Percentiles rank a stretch among this genome's conserved stretches.
Evolutionary conservation across 257 asterid genomes (phyloP).

Genomic region (Forsythia viridissima): DNA sequence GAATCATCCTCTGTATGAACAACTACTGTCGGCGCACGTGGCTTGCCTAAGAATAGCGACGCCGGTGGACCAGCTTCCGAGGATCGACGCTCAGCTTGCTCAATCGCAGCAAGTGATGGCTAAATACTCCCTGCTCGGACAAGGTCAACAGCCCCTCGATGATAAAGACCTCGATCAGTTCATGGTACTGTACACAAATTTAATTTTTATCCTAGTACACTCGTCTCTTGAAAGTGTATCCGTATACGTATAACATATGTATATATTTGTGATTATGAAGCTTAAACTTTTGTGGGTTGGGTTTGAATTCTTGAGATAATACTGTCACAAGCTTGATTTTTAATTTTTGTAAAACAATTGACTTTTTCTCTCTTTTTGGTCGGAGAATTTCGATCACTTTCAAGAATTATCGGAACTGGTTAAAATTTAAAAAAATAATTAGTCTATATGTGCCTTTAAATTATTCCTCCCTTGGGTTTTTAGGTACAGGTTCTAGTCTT

Average conservation of each 20-base stretch:
- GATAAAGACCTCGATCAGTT: conserved; percentile 92
- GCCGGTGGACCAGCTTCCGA: conserved; percentile 95
- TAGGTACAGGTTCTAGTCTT: too few relatives aligned
- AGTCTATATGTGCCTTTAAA: not conserved
- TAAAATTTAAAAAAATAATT: too few relatives aligned
- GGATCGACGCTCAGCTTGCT: conserved; percentile 94
- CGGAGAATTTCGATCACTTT: not conserved
- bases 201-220: not conserved
- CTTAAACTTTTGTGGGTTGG: not conserved
- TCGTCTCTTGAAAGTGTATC: not conserved
- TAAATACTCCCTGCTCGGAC: conserved; percentile 73
- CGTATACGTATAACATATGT: not conserved
- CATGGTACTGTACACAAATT: conserved; percentile 54
- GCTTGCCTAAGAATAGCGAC: conserved; percentile 92
- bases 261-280: not conserved
- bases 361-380: not conserved
- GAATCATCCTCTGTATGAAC: conserved; percentile 80
- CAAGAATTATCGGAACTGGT: not conserved
- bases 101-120: conserved; percentile 88
- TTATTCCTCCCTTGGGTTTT: too few relatives aligned
- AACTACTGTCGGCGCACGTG: conserved; percentile 86
- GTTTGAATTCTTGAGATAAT: conserved; percentile 6
- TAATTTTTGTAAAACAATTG: too few relatives aligned
- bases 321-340: not conserved
- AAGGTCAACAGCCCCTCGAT: conserved; percentile 59